These are phyloP conservation scores for Russula emetica DNA, from an alignment of 768 basidiomycete genomes.

Conservation along the genomic window DNA sequence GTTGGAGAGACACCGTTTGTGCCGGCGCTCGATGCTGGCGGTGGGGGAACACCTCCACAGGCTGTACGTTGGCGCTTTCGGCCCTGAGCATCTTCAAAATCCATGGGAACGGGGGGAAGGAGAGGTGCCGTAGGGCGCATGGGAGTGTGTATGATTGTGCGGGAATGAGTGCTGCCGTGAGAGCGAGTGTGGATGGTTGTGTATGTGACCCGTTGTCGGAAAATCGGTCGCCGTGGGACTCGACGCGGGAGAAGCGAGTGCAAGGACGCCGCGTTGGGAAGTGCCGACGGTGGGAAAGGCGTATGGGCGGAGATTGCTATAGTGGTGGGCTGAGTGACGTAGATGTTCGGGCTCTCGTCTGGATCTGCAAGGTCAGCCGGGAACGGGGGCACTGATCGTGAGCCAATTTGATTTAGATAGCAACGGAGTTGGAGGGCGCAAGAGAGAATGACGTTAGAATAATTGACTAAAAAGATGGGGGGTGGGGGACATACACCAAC, in stretches of 20 bases:
- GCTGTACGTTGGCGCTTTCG: constrained; percentile 52
- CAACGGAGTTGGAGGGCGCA: constrained; percentile 3
- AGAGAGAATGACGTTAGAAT: constrained; percentile 2
- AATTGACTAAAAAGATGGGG: neutral
- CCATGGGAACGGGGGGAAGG: constrained; percentile 35
- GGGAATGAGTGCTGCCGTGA: constrained; percentile 61
- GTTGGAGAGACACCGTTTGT: constrained; percentile 10
- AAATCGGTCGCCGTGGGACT: constrained; percentile 53
- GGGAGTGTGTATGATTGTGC: constrained; percentile 38
- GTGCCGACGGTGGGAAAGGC: constrained; percentile 39
- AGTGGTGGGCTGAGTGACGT: constrained; percentile 57
- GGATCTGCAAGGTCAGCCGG: constrained; percentile 50
- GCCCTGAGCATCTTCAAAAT: constrained; percentile 33
- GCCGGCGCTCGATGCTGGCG: constrained; percentile 9
- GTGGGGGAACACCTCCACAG: constrained; percentile 10
- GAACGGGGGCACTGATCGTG: constrained; percentile 37
- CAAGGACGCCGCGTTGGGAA: constrained; percentile 42
- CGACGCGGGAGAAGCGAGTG: constrained; percentile 48
- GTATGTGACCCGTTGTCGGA: constrained; percentile 32
- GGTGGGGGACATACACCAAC: constrained; percentile 43
- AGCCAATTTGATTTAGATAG: constrained; percentile 30
- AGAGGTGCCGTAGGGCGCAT: constrained; percentile 32
- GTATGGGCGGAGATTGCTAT: constrained; percentile 35
- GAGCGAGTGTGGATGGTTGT: constrained; percentile 38
- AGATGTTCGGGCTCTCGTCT: constrained; percentile 59